Percentiles rank a stretch among this genome's conserved stretches.
These are phyloP conservation scores for Pichia thaimueangensis DNA, from an alignment of 805 yeast genomes.

Conservation along the genomic window DNA sequence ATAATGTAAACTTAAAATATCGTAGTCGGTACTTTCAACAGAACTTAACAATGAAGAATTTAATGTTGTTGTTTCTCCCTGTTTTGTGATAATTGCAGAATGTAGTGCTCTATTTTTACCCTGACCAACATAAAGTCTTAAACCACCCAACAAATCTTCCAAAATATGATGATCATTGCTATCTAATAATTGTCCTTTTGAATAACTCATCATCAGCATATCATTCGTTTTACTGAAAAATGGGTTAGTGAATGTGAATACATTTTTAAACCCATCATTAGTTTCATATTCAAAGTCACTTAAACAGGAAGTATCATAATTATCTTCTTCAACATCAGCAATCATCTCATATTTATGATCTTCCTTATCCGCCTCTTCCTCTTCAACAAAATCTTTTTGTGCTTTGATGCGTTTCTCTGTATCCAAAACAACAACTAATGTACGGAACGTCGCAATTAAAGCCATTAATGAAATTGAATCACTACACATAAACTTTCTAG, in stretches of 20 bases:
- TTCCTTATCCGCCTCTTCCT: background rate
- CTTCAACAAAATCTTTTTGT: background rate
- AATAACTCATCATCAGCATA: background rate
- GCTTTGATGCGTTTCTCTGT: background rate
- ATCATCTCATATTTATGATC: background rate
- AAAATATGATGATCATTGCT: slow-evolving; percentile 2
- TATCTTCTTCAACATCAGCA: background rate
- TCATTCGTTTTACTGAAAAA: background rate
- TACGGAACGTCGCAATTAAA: slow-evolving; percentile 24
- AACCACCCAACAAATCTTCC: slow-evolving; percentile 11
- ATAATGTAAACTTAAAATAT: slow-evolving; percentile 22
- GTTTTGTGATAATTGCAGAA: no score
- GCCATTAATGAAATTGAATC: slow-evolving; percentile 26
- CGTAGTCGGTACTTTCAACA: slow-evolving; percentile 15
- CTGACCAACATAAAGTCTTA: slow-evolving; percentile 13
- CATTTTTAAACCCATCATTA: background rate
- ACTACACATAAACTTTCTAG: slow-evolving; percentile 9
- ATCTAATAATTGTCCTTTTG: background rate
- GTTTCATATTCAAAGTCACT: background rate
- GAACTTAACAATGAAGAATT: slow-evolving; percentile 4
- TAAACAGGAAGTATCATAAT: background rate
- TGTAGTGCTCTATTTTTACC: no score
- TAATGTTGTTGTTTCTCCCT: no score
- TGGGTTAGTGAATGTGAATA: background rate
- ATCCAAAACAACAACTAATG: slow-evolving; percentile 17